phyloP scores from a whole-genome alignment of 2,329 filamentous ascomycete species.

The Aspergillus sclerotialis region DNA sequence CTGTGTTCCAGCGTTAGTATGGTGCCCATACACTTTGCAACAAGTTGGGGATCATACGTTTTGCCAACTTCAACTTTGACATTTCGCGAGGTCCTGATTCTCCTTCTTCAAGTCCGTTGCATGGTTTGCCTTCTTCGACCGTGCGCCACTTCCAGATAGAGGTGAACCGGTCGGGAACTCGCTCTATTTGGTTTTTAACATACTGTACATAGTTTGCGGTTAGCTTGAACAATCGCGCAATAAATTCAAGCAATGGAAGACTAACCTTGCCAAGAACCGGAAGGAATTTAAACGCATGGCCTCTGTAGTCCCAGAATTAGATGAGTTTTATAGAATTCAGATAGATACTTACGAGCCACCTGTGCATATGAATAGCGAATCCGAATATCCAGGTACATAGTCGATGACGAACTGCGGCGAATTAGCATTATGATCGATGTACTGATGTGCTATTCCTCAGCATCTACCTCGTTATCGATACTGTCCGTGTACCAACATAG shows the following conservation, averaged over 20 bases:
- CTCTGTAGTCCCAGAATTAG: conserved; percentile 8
- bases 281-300: conserved; percentile 26
- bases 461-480: conserved; percentile 12
- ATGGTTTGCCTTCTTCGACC: conserved; percentile 13
- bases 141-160: conserved; percentile 17
- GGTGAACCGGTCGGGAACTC: conserved; percentile 15
- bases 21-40: background rate
- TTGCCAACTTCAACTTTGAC: conserved; percentile 11
- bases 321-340: background rate
- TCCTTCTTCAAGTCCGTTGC: conserved; percentile 21
- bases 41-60: conserved; percentile 3
- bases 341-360: conserved; percentile 15
- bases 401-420: conserved; percentile 12
- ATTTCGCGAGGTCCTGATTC: conserved; percentile 20
- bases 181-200: conserved; percentile 16
- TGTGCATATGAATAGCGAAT: conserved; percentile 16
- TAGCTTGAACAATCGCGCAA: no score
- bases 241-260: no score
- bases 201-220: conserved; percentile 5
- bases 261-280: conserved; percentile 19
- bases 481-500: conserved; percentile 17
- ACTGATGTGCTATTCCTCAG: background rate
- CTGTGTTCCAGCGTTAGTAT: background rate
- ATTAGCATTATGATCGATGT: conserved; percentile 1
- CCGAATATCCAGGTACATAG: conserved; percentile 17